phyloP scores from a whole-genome alignment of 2,329 filamentous ascomycete species.

The Westerdykella ornata region DNA sequence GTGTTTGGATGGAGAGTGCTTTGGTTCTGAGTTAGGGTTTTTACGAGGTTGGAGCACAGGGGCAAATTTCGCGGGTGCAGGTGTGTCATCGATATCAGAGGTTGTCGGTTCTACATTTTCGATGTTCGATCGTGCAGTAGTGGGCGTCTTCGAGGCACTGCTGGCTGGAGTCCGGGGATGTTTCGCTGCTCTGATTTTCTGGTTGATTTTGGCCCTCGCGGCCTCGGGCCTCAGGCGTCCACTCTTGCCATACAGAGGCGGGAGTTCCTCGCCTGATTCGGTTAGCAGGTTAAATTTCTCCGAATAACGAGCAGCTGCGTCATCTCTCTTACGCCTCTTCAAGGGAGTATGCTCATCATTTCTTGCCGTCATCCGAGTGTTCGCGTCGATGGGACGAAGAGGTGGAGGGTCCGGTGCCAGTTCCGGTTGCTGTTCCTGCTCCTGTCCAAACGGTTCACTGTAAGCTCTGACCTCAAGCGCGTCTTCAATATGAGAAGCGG shows the following conservation, averaged over 20 bases:
- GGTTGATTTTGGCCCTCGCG: conserved; percentile 24
- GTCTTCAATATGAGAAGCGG: neutral
- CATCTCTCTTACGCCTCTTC: conserved; percentile 16
- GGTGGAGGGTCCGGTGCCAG: neutral
- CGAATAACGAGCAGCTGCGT: conserved; percentile 2
- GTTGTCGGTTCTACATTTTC: conserved; percentile 2
- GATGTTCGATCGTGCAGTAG: conserved; percentile 7
- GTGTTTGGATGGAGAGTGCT: neutral
- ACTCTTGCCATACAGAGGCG: conserved; percentile 12
- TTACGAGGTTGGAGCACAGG: neutral
- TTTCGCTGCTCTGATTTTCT: conserved; percentile 12
- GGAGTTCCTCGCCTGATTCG: conserved; percentile 24
- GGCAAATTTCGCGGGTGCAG: neutral
- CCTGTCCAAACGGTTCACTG: conserved; percentile 5
- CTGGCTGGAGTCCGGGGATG: conserved; percentile 9
- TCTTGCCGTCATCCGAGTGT: conserved; percentile 5
- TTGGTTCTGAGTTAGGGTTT: neutral
- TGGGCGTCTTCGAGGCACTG: conserved; percentile 10
- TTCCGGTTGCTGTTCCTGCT: neutral
- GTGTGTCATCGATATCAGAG: conserved; percentile 2
- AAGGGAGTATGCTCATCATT: conserved; percentile 9
- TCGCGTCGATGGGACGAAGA: conserved; percentile 23
- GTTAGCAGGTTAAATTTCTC: conserved; percentile 14
- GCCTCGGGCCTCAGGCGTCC: conserved; percentile 14
- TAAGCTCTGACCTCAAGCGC: conserved; percentile 2